Conservation (phyloP, 2,329 filamentous ascomycete species). For the Talaromyces sp. region DNA sequence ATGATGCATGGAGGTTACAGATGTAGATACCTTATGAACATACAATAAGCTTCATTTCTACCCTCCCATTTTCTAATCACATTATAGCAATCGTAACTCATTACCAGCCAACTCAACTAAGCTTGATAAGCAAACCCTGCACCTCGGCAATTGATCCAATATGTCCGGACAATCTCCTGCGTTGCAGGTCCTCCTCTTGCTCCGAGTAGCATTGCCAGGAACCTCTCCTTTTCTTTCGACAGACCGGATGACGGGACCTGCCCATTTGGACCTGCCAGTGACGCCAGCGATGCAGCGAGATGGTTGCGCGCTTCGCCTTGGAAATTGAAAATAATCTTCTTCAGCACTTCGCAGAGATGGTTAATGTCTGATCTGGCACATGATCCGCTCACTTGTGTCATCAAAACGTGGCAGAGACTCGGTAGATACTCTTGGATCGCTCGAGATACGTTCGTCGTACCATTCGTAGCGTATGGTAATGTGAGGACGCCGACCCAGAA, state of each 20-base stretch:
- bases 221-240: slow-evolving; percentile 41
- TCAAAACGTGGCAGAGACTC: slow-evolving; percentile 39
- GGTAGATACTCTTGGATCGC: slow-evolving; percentile 39
- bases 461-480: slow-evolving; percentile 28
- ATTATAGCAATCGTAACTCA: not conserved
- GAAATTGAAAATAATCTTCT: slow-evolving; percentile 44
- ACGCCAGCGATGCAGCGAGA: slow-evolving; percentile 37
- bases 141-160: slow-evolving; percentile 48
- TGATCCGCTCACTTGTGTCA: slow-evolving; percentile 43
- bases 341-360: slow-evolving; percentile 43
- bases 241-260: slow-evolving; percentile 22
- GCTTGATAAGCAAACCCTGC: slow-evolving; percentile 39
- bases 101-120: not conserved
- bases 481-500: slow-evolving; percentile 46
- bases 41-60: not conserved
- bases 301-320: slow-evolving; percentile 40
- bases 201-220: slow-evolving; percentile 40
- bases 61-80: not conserved
- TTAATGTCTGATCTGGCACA: slow-evolving; percentile 48
- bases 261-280: slow-evolving; percentile 24
- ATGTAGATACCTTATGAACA: slow-evolving; percentile 13
- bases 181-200: slow-evolving; percentile 42
- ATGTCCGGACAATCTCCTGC: slow-evolving; percentile 39
- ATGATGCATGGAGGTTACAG: not conserved
- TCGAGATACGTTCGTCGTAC: slow-evolving; percentile 25